These are phyloP conservation scores for Aspergillus conjunctus DNA, from an alignment of 495 filamentous ascomycete genomes.

Conservation along the genomic window DNA sequence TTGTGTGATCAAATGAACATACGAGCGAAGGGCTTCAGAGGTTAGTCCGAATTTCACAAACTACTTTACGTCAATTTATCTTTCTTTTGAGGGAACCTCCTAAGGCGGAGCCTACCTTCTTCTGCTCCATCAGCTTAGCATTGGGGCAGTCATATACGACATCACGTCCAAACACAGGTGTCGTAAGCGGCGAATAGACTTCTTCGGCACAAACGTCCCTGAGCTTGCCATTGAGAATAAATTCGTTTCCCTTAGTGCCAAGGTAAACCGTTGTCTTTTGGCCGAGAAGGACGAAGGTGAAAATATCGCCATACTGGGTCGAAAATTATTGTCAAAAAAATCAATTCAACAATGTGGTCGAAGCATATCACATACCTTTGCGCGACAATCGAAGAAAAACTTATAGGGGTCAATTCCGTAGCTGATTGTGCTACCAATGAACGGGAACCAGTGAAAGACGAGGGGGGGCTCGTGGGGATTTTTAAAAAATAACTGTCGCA, in stretches of 20 bases:
- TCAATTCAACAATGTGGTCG: background rate
- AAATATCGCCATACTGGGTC: slow-evolving; percentile 66
- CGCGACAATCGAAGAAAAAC: slow-evolving; percentile 59
- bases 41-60: slow-evolving; percentile 69
- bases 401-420: slow-evolving; percentile 67
- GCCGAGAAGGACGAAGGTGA: slow-evolving; percentile 79
- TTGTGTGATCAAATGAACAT: slow-evolving; percentile 57
- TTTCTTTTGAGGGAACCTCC: background rate
- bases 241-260: slow-evolving; percentile 77
- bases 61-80: slow-evolving; percentile 32
- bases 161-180: slow-evolving; percentile 63
- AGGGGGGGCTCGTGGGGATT: slow-evolving; percentile 63
- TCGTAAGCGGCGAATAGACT: slow-evolving; percentile 61
- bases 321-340: slow-evolving; percentile 12
- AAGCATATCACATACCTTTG: slow-evolving; percentile 46
- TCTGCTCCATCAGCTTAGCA: slow-evolving; percentile 69
- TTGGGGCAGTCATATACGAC: slow-evolving; percentile 70
- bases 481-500: slow-evolving; percentile 69
- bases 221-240: slow-evolving; percentile 83
- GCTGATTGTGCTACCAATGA: slow-evolving; percentile 63
- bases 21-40: slow-evolving; percentile 61
- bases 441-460: slow-evolving; percentile 67
- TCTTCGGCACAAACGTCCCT: slow-evolving; percentile 74
- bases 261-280: slow-evolving; percentile 76
- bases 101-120: slow-evolving; percentile 49